These are phyloP conservation scores for Penicillium antarcticum DNA, from an alignment of 495 filamentous ascomycete genomes.

Conservation along the genomic window DNA sequence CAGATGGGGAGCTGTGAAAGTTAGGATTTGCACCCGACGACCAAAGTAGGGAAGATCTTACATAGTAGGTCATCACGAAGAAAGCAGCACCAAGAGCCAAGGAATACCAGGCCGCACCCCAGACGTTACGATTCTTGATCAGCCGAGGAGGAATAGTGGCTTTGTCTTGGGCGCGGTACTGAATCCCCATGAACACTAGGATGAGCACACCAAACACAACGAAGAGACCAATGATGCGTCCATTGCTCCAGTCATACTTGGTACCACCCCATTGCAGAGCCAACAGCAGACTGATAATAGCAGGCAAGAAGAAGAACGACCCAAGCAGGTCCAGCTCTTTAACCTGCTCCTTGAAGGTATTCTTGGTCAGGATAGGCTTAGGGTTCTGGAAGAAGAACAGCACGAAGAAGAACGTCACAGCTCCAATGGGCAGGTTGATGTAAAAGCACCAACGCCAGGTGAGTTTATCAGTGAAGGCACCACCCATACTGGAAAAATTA, in stretches of 20 bases:
- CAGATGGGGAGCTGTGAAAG: slow-evolving; percentile 71
- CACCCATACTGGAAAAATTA: slow-evolving; percentile 31
- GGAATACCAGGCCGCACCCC: slow-evolving; percentile 48
- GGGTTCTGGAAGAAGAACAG: slow-evolving; percentile 59
- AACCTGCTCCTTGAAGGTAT: slow-evolving; percentile 39
- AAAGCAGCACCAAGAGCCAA: slow-evolving; percentile 60
- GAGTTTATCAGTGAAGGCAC: slow-evolving; percentile 60
- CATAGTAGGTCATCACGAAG: slow-evolving; percentile 61
- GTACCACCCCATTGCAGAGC: slow-evolving; percentile 86
- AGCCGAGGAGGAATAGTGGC: slow-evolving; percentile 77
- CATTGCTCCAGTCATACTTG: slow-evolving; percentile 62
- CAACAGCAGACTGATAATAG: slow-evolving; percentile 67
- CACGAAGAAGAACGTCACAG: slow-evolving; percentile 57
- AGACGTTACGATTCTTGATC: slow-evolving; percentile 68
- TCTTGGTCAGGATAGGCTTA: slow-evolving; percentile 35
- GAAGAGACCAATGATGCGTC: slow-evolving; percentile 67
- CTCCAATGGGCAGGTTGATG: slow-evolving; percentile 68
- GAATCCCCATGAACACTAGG: slow-evolving; percentile 57
- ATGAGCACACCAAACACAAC: slow-evolving; percentile 68
- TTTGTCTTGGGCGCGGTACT: slow-evolving; percentile 63
- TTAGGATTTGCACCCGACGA: slow-evolving; percentile 9
- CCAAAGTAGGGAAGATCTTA: slow-evolving; percentile 8
- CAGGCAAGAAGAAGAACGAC: slow-evolving; percentile 65
- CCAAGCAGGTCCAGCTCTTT: slow-evolving; percentile 67
- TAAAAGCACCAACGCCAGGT: slow-evolving; percentile 64